Conservation (phyloP, 2,329 filamentous ascomycete genomes). For the Microdochium nivale region DNA sequence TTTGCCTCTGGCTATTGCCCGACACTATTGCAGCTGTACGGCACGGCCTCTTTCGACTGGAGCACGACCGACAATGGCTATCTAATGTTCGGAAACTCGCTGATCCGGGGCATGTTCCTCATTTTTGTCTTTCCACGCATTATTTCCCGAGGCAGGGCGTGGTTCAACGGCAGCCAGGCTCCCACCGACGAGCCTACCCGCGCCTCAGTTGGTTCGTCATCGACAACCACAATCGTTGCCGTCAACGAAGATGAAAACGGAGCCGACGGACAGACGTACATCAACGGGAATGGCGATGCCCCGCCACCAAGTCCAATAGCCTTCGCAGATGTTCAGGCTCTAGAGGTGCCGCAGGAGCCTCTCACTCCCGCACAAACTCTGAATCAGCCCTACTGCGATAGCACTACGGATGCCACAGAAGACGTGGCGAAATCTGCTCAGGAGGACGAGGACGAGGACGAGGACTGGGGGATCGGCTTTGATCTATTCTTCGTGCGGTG, state of each 20-base stretch:
- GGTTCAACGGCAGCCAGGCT: conserved; percentile 16
- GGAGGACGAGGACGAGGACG: too few relatives aligned
- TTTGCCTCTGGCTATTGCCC: conserved; percentile 62
- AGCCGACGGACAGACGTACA: not conserved
- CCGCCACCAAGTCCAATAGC: conserved; percentile 14
- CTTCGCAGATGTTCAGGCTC: conserved; percentile 12
- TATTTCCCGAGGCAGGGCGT: conserved; percentile 35
- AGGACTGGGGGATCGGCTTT: conserved; percentile 46
- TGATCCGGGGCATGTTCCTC: conserved; percentile 45
- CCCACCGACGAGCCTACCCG: not conserved
- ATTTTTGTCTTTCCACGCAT: conserved; percentile 45
- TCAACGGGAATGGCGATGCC: conserved; percentile 3
- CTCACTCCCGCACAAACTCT: conserved; percentile 8
- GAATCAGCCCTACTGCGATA: not conserved
- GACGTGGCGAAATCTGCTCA: conserved; percentile 1
- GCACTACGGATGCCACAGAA: not conserved
- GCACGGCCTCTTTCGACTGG: conserved; percentile 45
- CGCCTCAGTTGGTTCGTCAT: not conserved
- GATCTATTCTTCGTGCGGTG: conserved; percentile 60
- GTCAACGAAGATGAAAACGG: not conserved
- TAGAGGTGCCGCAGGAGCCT: conserved; percentile 16
- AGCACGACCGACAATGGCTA: conserved; percentile 46
- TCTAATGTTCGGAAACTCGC: conserved; percentile 46
- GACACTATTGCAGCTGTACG: conserved; percentile 51
- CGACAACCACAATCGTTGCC: not conserved